Percentiles rank a stretch among this genome's conserved stretches.
Conservation (phyloP, 805 yeast species). For the Myxozyma monticola region DNA sequence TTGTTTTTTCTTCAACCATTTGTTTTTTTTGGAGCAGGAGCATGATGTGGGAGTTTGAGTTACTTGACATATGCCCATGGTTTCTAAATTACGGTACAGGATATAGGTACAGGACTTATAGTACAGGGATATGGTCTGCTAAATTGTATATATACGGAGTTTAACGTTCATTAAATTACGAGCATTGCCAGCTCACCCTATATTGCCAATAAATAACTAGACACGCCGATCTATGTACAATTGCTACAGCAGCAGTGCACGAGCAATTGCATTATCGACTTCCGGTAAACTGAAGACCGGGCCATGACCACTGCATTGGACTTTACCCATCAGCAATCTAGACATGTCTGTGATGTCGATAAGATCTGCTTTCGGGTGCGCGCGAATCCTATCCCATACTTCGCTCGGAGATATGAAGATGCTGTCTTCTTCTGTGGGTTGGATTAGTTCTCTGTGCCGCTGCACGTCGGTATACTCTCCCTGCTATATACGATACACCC, state of each 20-base stretch:
- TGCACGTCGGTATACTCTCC: too few species aligned
- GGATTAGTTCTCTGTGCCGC: conserved; percentile 1
- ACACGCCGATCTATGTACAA: too few species aligned
- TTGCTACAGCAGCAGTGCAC: background rate
- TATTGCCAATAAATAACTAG: too few species aligned
- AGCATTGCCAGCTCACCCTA: too few species aligned
- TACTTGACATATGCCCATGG: too few species aligned
- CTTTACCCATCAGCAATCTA: conserved; percentile 9
- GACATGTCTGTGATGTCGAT: conserved; percentile 9
- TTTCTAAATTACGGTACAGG: too few species aligned
- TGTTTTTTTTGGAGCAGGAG: too few species aligned
- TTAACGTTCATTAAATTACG: too few species aligned
- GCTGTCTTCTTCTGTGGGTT: background rate
- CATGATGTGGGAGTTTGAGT: too few species aligned
- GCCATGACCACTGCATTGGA: conserved; percentile 19
- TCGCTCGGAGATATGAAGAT: conserved; percentile 7
- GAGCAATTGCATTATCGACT: conserved; percentile 17
- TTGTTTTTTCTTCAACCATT: too few species aligned
- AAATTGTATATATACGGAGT: too few species aligned
- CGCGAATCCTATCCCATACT: conserved; percentile 19
- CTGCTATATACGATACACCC: too few species aligned
- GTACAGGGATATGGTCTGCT: background rate
- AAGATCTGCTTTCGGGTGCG: conserved; percentile 13
- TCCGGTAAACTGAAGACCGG: conserved; percentile 15
- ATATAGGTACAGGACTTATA: background rate